phyloP scores from a whole-genome alignment of 768 basidiomycete genomes.

The Lentinus tigrinus region DNA sequence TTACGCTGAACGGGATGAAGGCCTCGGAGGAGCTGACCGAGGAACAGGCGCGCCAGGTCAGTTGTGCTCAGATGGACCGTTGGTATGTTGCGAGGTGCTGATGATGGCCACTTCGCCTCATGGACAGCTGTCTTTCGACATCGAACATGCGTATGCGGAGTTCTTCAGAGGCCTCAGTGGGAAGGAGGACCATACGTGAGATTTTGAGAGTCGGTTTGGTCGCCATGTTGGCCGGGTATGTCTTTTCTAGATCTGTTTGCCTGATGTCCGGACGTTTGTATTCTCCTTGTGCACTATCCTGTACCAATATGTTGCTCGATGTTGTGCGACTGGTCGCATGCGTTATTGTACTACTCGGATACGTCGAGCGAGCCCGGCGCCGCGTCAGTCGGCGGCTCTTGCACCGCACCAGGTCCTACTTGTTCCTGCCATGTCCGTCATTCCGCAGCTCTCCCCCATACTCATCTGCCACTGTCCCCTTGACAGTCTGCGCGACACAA shows the following conservation, averaged over 20 bases:
- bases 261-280: not conserved
- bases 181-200: constrained; percentile 30
- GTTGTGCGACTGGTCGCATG: too few relatives aligned
- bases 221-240: too few relatives aligned
- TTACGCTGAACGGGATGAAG: constrained; percentile 95
- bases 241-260: too few relatives aligned
- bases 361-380: not conserved
- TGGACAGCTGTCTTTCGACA: constrained; percentile 85
- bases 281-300: not conserved
- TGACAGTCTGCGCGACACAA: too few relatives aligned
- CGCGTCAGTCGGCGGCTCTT: not conserved
- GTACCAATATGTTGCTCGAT: not conserved
- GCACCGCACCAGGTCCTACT: not conserved
- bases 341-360: not conserved
- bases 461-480: not conserved
- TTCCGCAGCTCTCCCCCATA: not conserved
- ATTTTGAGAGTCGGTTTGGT: too few relatives aligned
- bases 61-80: constrained; percentile 42
- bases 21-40: constrained; percentile 95
- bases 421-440: not conserved
- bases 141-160: constrained; percentile 93
- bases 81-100: not conserved
- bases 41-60: constrained; percentile 89
- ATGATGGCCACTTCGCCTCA: not conserved
- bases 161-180: constrained; percentile 77